Evolutionary conservation across 225 moss, liverwort and hornwort genomes (phyloP), one percentile per base, ranked within the genome.

Genomic region (Asterella californica): DNA sequence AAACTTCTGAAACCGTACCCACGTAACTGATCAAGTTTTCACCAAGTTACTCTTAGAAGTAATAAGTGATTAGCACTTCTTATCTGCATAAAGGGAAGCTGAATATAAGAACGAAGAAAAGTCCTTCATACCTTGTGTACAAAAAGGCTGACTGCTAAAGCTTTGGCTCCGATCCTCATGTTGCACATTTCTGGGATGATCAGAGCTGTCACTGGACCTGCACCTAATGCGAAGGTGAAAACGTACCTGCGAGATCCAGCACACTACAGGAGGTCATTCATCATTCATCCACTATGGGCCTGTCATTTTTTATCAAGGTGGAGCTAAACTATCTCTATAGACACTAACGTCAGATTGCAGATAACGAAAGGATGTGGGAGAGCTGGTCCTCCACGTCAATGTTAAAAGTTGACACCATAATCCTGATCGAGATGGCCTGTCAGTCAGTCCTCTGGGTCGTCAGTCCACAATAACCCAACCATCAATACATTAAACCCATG

Each of bases 101-200:
- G 63, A 63, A 63, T 50, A 24, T 48, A n/a, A 8, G 6, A 24
- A 42, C 6, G 22, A 38, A 9, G 17, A 25, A 22, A n/a, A 61
- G 10, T 29, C 15, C 15, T 66, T 32, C 72, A 48, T 91, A 94
- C 95, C 99, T 95, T 93, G 76, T 99, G 99, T 25, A 89, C 89
- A 79, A 93, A 93, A 74, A 99, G 93, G 88, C 99, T 95, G 60
- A 95, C 91, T 60, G 99, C 99, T 90, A 99, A 72, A 12, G 92
- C 91, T 85, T 99, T 99, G 0, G 99, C 95, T 71, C 99, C 90
- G 69, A 93, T 86, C 78, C 92, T 95, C 19, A 95, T 99, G 79
- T 92, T 87, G 86, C 92, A 93, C 83, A 99, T 80, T 66, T 99
- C 99, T 30, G 99, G 99, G 60, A 99, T 89, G 57, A 99, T 93